Evolutionary conservation across 169 alveolate genomes (phyloP).

Genomic region (Eimeria sp.): DNA sequence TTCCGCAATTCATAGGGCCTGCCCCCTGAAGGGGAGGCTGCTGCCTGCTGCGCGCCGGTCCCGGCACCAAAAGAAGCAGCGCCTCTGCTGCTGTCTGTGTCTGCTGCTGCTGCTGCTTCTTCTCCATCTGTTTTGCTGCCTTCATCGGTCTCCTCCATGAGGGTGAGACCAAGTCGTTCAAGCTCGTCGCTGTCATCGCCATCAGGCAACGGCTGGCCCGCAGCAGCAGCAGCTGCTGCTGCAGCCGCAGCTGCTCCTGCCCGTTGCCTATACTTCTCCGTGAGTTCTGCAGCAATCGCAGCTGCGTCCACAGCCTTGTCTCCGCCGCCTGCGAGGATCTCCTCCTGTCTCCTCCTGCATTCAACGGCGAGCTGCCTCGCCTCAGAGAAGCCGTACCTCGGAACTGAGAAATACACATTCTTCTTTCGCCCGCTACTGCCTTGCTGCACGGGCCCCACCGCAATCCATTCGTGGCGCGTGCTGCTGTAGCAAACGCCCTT

Average conservation of each 20-base stretch:
- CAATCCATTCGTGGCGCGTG: constrained; percentile 76
- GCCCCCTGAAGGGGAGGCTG: constrained; percentile 50
- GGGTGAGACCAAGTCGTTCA: constrained; percentile 49
- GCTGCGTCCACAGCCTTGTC: constrained; percentile 71
- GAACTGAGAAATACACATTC: constrained; percentile 69
- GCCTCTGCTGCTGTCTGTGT: constrained; percentile 73
- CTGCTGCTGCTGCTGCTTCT: constrained; percentile 67
- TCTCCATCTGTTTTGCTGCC: constrained; percentile 73
- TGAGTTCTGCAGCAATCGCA: constrained; percentile 71
- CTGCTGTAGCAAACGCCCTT: constrained; percentile 79
- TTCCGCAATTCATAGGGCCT: constrained; percentile 71
- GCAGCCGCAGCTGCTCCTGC: constrained; percentile 69
- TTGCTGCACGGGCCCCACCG: constrained; percentile 68
- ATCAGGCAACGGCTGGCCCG: constrained; percentile 45
- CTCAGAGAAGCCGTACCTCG: constrained; percentile 69
- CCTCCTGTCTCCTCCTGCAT: constrained; percentile 76
- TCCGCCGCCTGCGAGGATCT: constrained; percentile 65
- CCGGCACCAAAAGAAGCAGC: constrained; percentile 14
- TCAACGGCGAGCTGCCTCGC: constrained; percentile 76
- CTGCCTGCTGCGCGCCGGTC: constrained; percentile 37
- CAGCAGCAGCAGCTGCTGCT: constrained; percentile 58
- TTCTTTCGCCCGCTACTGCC: constrained; percentile 75
- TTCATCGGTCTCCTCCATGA: constrained; percentile 59
- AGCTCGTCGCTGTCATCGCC: constrained; percentile 70
- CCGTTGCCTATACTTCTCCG: constrained; percentile 60